Evolutionary conservation across 1,284 basidiomycete genomes (phyloP), one percentile per base, ranked within the genome.

Genomic region (Cryptococcus jaspeensis): DNA sequence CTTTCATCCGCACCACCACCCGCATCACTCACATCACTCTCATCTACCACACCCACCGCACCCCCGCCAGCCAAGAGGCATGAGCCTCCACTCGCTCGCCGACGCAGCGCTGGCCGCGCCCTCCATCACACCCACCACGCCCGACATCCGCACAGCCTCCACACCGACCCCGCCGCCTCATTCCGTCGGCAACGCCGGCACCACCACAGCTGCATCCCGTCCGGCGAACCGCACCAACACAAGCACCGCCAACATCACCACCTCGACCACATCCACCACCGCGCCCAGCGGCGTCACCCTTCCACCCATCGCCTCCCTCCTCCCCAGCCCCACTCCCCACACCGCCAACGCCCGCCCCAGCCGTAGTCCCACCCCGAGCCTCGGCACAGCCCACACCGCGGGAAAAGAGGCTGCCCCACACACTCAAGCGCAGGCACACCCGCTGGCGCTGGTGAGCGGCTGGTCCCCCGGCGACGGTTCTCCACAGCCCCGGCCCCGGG

Each of bases 71-170:
- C 9, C 46, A 18, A 36, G 18, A 23, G 35, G n/a, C 35, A 39
- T 38, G 48, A 50, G 49, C 39, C 40, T 58, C 6, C 37, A 49
- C 25, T 58, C 25, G 22, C 52, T 60, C 32, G 59, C 59, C 5
- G 55, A 60, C 37, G 52, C 59, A 7, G 59, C 59, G 5, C 35
- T 60, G 35, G 59, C 54, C n/a, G 47, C 53, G 25, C 50, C 53
- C 4, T 48, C 46, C 7, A n/a, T n/a, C n/a, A n/a, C n/a, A n/a
- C n/a, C n/a, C n/a, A 35, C 9, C 16, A 20, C 16, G 15, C 15
- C 45, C 35, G 16, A 32, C 4, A 8, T 25, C 23, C 12, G 25
- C 47, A 23, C 37, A 4, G 9, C 28, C 28, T 32, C 28, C 9
- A 9, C 9, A 32, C 28, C 28, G 5, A 9, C 28, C 28, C 28